A percentile compares a stretch with the other conserved stretches of the same genome.
phyloP scores from a whole-genome alignment of 768 basidiomycete species.

The Tremella mesenterica region DNA sequence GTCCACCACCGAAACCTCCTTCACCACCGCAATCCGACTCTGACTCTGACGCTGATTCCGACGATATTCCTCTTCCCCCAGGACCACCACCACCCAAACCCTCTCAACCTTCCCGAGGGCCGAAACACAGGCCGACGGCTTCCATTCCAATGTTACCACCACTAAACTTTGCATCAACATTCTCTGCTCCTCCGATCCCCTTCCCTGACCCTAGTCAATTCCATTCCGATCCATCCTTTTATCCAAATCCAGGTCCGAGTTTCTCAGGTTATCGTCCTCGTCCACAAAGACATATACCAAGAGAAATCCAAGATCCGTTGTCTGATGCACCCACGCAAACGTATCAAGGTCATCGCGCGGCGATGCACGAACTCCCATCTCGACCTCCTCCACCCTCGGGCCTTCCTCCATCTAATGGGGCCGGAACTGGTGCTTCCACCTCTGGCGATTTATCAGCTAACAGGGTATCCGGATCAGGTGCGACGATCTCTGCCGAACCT shows the following conservation, averaged over 20 bases:
- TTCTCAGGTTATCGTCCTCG: conserved; percentile 5
- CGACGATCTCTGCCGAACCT: conserved; percentile 70
- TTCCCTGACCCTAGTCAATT: background rate
- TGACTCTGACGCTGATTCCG: conserved; percentile 36
- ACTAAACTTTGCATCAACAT: background rate
- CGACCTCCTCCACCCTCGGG: conserved; percentile 24
- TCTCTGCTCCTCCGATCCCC: no score
- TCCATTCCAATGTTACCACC: conserved; percentile 3
- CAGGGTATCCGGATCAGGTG: background rate
- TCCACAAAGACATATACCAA: conserved; percentile 18
- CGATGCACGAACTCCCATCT: conserved; percentile 40
- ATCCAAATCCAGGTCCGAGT: background rate
- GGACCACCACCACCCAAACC: conserved; percentile 44
- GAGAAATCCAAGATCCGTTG: conserved; percentile 58
- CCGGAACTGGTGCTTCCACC: conserved; percentile 21
- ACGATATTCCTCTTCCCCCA: conserved; percentile 44
- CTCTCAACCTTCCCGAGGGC: conserved; percentile 1
- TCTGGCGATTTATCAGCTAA: conserved; percentile 51
- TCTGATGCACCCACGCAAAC: conserved; percentile 68
- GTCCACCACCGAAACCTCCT: conserved; percentile 65
- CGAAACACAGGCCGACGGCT: conserved; percentile 8
- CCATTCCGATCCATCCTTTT: background rate
- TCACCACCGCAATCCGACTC: conserved; percentile 55
- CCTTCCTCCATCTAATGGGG: conserved; percentile 18
- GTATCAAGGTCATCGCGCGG: conserved; percentile 62